Conservation (phyloP, 148 eudicot genomes). For the Tetragonia tetragonoides region DNA sequence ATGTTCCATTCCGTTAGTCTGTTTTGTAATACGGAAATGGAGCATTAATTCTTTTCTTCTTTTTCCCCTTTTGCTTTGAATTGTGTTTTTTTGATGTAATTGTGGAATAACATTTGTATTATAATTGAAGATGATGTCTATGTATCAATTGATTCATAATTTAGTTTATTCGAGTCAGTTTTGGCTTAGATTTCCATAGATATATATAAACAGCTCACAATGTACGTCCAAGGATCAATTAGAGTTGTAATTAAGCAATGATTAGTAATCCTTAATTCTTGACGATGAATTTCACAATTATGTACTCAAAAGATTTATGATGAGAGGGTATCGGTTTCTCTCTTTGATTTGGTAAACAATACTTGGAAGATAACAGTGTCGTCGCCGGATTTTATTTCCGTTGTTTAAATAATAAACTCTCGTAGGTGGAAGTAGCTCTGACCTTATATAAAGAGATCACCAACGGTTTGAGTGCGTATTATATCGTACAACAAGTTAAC, state of each 20-base stretch:
- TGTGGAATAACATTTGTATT: background rate
- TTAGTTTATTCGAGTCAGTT: no score
- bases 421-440: slow-evolving; percentile 19
- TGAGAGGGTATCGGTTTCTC: background rate
- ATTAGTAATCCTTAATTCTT: background rate
- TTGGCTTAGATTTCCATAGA: no score
- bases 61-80: background rate
- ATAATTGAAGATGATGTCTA: background rate
- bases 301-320: background rate
- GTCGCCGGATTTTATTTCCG: background rate
- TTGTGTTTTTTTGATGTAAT: slow-evolving; percentile 1
- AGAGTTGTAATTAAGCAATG: no score
- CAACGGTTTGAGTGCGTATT: background rate
- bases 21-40: background rate
- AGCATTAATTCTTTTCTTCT: background rate
- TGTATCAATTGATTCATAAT: background rate
- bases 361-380: background rate
- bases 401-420: background rate
- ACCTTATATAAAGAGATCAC: background rate
- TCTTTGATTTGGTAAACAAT: slow-evolving; percentile 18
- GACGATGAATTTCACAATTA: no score
- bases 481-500: no score
- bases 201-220: no score
- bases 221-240: no score
- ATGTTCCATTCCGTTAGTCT: background rate